Percentiles rank a stretch among this genome's conserved stretches.
Conservation (phyloP, 2,329 filamentous ascomycete species). For the Neurospora crassa region DNA sequence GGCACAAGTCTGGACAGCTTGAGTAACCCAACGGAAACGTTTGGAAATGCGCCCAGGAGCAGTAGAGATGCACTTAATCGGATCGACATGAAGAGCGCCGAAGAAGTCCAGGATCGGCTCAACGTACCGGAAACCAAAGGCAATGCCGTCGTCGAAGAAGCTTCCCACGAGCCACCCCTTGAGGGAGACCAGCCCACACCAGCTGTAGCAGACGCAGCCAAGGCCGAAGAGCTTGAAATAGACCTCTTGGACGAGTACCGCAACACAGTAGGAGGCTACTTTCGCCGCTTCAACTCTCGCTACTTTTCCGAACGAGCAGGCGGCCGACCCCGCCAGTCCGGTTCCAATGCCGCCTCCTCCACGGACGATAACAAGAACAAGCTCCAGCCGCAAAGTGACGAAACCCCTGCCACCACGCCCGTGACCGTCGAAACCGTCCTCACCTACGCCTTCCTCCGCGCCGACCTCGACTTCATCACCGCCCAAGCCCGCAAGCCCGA, state of each 20-base stretch:
- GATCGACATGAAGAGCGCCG: conserved; percentile 40
- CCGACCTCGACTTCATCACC: conserved; percentile 87
- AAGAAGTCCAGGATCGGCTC: conserved; percentile 32
- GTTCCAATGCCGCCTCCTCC: background rate
- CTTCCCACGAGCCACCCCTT: conserved; percentile 28
- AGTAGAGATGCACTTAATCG: conserved; percentile 16
- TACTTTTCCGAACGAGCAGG: conserved; percentile 47
- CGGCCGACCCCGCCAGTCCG: conserved; percentile 14
- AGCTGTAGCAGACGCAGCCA: conserved; percentile 41
- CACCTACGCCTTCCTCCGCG: conserved; percentile 86
- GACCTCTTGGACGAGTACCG: conserved; percentile 69
- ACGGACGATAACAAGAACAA: background rate
- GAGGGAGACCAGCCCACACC: conserved; percentile 34
- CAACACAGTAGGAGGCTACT: conserved; percentile 84
- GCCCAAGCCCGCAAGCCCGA: conserved; percentile 79
- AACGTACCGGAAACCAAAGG: conserved; percentile 25
- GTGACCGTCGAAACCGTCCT: conserved; percentile 68
- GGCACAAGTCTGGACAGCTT: background rate
- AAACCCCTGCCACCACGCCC: conserved; percentile 23
- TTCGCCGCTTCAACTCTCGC: conserved; percentile 76
- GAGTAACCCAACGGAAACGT: background rate
- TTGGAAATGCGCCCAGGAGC: conserved; percentile 17
- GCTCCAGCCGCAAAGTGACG: conserved; percentile 5
- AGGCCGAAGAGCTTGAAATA: conserved; percentile 59
- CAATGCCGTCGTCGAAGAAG: conserved; percentile 24